phyloP scores from a whole-genome alignment of 2,329 filamentous ascomycete species.

The Colletotrichum sp. region DNA sequence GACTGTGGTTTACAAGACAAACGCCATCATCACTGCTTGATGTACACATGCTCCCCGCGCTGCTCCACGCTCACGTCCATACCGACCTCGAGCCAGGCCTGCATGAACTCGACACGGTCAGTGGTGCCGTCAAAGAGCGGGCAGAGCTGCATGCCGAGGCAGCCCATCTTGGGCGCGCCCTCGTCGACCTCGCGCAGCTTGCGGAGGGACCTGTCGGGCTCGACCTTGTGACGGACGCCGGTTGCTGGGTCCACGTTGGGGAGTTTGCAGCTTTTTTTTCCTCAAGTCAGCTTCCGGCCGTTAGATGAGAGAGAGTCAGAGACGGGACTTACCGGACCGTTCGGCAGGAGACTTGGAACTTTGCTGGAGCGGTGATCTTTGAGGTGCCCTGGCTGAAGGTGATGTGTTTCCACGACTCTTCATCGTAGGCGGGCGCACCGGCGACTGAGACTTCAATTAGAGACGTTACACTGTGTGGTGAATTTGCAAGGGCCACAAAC shows the following conservation, averaged over 20 bases:
- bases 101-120: conserved; percentile 27
- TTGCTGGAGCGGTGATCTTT: conserved; percentile 47
- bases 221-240: conserved; percentile 57
- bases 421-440: conserved; percentile 67
- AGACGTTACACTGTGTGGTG: background rate
- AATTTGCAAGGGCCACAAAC: conserved; percentile 38
- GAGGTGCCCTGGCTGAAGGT: conserved; percentile 53
- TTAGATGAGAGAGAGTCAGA: background rate
- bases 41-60: conserved; percentile 50
- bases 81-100: conserved; percentile 58
- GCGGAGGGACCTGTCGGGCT: conserved; percentile 65
- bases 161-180: conserved; percentile 61
- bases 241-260: conserved; percentile 72
- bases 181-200: conserved; percentile 65
- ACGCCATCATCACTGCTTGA: conserved; percentile 31
- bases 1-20: background rate
- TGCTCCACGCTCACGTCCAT: conserved; percentile 59
- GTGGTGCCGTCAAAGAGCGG: conserved; percentile 51
- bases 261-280: conserved; percentile 61
- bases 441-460: conserved; percentile 48
- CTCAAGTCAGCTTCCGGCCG: background rate
- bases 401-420: conserved; percentile 73
- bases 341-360: conserved; percentile 65
- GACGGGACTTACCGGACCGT: conserved; percentile 59
- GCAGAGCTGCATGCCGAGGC: conserved; percentile 71